These are phyloP conservation scores for Globisporangium acanthophoron DNA, from an alignment of 352 stramenopile genomes.

Conservation along the genomic window DNA sequence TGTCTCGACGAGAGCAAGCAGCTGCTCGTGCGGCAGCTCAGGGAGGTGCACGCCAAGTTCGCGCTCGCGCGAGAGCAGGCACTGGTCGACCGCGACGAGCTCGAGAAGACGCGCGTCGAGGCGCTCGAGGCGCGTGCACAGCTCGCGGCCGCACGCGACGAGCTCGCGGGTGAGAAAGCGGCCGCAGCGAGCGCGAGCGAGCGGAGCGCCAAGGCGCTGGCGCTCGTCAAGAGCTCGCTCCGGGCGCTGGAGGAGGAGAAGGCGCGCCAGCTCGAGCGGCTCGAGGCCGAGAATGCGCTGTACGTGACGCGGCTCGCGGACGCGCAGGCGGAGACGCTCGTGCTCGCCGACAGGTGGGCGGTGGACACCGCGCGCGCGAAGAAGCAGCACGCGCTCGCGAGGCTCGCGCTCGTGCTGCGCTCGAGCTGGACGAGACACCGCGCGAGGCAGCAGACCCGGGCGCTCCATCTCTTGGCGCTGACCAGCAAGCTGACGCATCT, in stretches of 20 bases:
- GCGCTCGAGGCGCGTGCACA: slow-evolving; percentile 38
- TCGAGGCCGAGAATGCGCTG: slow-evolving; percentile 40
- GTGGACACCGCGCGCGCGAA: slow-evolving; percentile 22
- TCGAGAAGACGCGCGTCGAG: slow-evolving; percentile 50
- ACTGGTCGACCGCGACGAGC: slow-evolving; percentile 54
- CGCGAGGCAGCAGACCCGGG: slow-evolving; percentile 16
- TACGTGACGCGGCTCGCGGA: slow-evolving; percentile 54
- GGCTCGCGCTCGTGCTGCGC: slow-evolving; percentile 21
- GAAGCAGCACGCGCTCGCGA: slow-evolving; percentile 23
- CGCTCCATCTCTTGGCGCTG: slow-evolving; percentile 17
- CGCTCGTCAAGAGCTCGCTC: slow-evolving; percentile 52
- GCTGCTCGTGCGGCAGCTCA: slow-evolving; percentile 43
- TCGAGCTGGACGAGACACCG: slow-evolving; percentile 15
- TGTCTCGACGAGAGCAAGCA: slow-evolving; percentile 51
- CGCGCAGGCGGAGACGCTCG: slow-evolving; percentile 48
- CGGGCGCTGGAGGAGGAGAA: slow-evolving; percentile 67
- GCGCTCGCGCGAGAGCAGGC: slow-evolving; percentile 47
- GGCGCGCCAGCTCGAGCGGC: slow-evolving; percentile 33
- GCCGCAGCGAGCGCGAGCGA: slow-evolving; percentile 46
- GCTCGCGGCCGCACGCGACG: slow-evolving; percentile 39
- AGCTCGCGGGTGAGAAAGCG: slow-evolving; percentile 48
- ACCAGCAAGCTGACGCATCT: not conserved
- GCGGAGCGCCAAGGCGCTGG: slow-evolving; percentile 49
- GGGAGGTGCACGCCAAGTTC: slow-evolving; percentile 58
- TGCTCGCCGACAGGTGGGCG: slow-evolving; percentile 42